These are phyloP conservation scores for Penicillium frequentans DNA, from an alignment of 2,329 filamentous ascomycete genomes.

Conservation along the genomic window DNA sequence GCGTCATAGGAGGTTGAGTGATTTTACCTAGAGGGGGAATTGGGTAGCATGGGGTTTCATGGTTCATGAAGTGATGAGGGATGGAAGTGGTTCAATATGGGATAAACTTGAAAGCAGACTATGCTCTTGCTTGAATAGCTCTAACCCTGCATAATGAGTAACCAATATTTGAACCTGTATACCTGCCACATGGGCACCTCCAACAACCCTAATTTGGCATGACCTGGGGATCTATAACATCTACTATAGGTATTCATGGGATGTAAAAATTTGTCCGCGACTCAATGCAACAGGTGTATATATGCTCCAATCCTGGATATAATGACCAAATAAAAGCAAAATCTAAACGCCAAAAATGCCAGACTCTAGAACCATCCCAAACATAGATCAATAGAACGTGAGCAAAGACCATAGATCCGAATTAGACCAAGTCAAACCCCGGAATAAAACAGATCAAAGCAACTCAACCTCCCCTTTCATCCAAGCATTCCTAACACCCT, in stretches of 20 bases:
- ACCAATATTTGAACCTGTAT: too few species aligned
- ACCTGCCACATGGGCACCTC: too few species aligned
- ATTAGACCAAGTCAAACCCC: too few species aligned
- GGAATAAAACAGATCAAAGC: constrained; percentile 26
- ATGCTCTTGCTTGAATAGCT: neutral
- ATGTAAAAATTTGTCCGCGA: neutral
- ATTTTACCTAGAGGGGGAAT: neutral
- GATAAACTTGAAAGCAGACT: too few species aligned
- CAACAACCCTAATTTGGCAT: too few species aligned
- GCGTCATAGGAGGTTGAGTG: constrained; percentile 9
- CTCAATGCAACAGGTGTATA: neutral
- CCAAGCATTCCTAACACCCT: constrained; percentile 64
- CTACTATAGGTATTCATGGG: neutral
- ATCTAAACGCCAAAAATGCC: constrained; percentile 2
- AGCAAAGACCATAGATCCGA: neutral
- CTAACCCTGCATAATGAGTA: neutral
- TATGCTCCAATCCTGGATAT: neutral
- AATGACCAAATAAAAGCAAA: neutral
- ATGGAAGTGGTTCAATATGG: neutral
- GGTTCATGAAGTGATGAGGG: neutral
- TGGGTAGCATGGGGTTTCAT: neutral
- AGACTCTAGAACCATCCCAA: neutral
- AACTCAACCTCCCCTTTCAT: constrained; percentile 46
- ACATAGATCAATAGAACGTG: neutral
- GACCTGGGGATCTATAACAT: neutral